Base-by-base conservation (phyloP, 208 protist species). In the Trypanosoma theileri region DNA sequence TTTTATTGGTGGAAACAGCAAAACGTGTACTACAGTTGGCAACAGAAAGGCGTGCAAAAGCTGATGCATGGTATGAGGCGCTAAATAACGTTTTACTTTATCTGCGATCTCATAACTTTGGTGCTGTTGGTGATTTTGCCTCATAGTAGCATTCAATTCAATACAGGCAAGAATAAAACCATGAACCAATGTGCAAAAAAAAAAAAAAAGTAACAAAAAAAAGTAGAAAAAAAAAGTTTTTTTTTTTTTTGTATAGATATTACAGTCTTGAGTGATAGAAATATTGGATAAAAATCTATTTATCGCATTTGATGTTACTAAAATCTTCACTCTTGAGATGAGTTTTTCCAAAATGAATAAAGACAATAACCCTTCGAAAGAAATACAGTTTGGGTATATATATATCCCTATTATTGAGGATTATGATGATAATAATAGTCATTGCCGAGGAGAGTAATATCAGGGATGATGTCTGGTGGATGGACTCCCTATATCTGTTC, bases 61-160 rank as follows among this genome's bases (percentile, higher is more conserved):
- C 76, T 12, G 81, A 95, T 59, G 72, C 71, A 17, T 95, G 89
- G 87, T 92, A 79, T 56, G 86, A 93, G 73, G 89, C 85, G 40
- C 64, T 95, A 54, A 88, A 80, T 51, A 92, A 93, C 46, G 77
- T 95, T 46, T 54, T 92, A 66, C 69, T 69, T 3, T 92, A 91
- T 50, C 75, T 95, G 13, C 75, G 77, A n/a, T 69, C 79, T 7
- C 63, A 53, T 14, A 59, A 50, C 22, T 53, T 26, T 63, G 21
- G 58, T 35, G 35, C 6, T 35, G 28, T 35, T 35, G 28, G 28
- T 35, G 28, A n/a, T n/a, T n/a, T 0, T 8, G 11, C 10, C 10
- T 12, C 7, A 13, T n/a, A 11, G 28, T 17, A 60, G 35, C 46
- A 21, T 46, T 45, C 8, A 60, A 28, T 13, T 4, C 11, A 28